Evolutionary conservation across 371 early-diverging fungal species (phyloP), one percentile per base, ranked within the genome.

Genomic region (Pancytospora philotis): DNA sequence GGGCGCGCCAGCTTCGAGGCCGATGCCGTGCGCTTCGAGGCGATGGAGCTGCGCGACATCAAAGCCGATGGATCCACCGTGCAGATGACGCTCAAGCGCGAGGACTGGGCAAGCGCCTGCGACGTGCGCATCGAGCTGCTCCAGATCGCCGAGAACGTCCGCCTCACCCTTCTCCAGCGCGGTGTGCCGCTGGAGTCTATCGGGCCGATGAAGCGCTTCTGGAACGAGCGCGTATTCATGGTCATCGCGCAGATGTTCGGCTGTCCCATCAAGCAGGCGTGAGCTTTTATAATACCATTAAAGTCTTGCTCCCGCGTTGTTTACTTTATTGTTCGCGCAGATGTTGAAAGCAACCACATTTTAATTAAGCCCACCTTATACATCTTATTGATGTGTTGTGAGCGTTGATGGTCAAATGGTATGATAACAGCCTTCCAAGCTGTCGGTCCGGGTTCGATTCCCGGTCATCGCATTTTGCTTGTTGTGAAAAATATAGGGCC

Each of bases 201-300:
- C 4, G 65, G 56, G 30, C 37, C 36, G 31, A 49, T 72, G 34
- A 62, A 22, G 6, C 41, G 25, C 4, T 35, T 49, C 25, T 76
- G 76, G 76, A 41, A 64, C 13, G 49, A 71, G n/a, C 53, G 60
- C 30, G 53, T 71, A 2, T 62, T 75, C 49, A 34, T 10, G 16
- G 31, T 49, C 1, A 71, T 75, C 51, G 53, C 64, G 16, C 53
- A 37, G 41, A 16, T 25, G 13, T 75, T 75, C 58, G 64, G 70
- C 45, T 69, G 61, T 52, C 19, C 16, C 22, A 30, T 74, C 16
- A 66, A 41, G n/a, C n/a, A n/a, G n/a, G n/a, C n/a, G n/a, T n/a
- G n/a, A n/a, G n/a, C n/a, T n/a, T n/a, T n/a, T n/a, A n/a, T n/a
- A n/a, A n/a, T n/a, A n/a, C n/a, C n/a, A n/a, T n/a, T n/a, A n/a